phyloP scores from a whole-genome alignment of 768 basidiomycete species.

The Collybiopsis luxurians region DNA sequence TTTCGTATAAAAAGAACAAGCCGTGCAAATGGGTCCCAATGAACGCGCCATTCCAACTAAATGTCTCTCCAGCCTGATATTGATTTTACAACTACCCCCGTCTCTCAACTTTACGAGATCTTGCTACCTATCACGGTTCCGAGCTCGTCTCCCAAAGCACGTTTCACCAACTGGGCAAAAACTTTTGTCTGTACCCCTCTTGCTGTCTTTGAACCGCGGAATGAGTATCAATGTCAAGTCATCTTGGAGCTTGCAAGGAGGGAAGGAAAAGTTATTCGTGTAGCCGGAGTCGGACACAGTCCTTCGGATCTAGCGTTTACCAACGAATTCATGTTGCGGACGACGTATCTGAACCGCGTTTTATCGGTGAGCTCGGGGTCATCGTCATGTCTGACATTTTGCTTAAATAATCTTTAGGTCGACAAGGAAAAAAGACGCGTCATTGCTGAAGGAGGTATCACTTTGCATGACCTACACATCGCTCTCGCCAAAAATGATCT shows the following conservation, averaged over 20 bases:
- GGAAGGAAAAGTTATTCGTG: conserved; percentile 69
- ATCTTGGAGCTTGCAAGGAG: conserved; percentile 80
- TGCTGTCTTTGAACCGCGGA: conserved; percentile 74
- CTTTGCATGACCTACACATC: conserved; percentile 69
- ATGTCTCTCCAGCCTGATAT: conserved; percentile 34
- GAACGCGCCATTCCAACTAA: conserved; percentile 19
- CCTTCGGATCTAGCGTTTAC: conserved; percentile 95
- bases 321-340: conserved; percentile 79
- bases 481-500: conserved; percentile 64
- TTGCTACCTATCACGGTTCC: conserved; percentile 57
- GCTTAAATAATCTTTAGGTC: too few relatives aligned
- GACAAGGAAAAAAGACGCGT: conserved; percentile 65
- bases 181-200: conserved; percentile 72
- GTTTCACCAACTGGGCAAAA: conserved; percentile 84
- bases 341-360: conserved; percentile 66
- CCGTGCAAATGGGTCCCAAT: conserved; percentile 25
- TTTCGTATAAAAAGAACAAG: conserved; percentile 28
- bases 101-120: conserved; percentile 46
- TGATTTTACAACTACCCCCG: conserved; percentile 37
- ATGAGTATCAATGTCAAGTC: conserved; percentile 63
- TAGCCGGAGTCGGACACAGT: conserved; percentile 88
- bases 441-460: conserved; percentile 76
- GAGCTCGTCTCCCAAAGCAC: conserved; percentile 30
- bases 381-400: conserved; percentile 18
- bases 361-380: conserved; percentile 61